Evolutionary conservation across 2,329 filamentous ascomycete genomes (phyloP).

Genomic region (Beauveria rudraprayagi): DNA sequence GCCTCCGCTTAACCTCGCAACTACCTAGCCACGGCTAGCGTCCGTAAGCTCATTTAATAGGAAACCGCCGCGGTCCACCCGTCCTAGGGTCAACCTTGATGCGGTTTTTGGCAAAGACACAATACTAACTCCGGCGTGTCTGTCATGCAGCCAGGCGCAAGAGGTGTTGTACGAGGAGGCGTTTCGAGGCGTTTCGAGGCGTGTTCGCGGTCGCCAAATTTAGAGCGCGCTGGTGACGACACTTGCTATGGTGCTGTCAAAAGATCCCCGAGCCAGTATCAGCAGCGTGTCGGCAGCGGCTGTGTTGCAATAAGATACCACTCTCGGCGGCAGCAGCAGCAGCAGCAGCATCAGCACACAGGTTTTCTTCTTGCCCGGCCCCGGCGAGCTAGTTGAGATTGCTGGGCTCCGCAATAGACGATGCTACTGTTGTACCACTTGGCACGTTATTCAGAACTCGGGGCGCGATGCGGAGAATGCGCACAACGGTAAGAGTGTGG

Average conservation of each 20-base stretch:
- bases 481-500: neutral
- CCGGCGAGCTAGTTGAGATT: neutral
- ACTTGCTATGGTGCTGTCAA: neutral
- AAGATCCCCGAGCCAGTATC: neutral
- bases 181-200: neutral
- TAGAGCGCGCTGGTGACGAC: neutral
- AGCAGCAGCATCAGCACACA: neutral
- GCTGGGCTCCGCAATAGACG: slow-evolving; percentile 2
- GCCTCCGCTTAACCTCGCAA: slow-evolving; percentile 10
- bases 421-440: neutral
- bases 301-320: neutral
- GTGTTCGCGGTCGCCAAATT: neutral
- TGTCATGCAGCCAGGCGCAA: neutral
- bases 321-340: neutral
- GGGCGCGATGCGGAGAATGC: slow-evolving; percentile 6
- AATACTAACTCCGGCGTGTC: slow-evolving; percentile 4
- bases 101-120: neutral
- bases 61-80: slow-evolving; percentile 2
- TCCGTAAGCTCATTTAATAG: slow-evolving; percentile 1
- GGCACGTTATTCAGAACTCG: neutral
- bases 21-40: neutral
- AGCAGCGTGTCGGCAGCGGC: neutral
- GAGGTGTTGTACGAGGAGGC: slow-evolving; percentile 4
- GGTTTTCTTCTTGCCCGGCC: neutral
- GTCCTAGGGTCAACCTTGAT: slow-evolving; percentile 1